Percentiles rank a stretch among this genome's conserved stretches.
Evolutionary conservation across 257 asterid genomes (phyloP).

Genomic region (Solanum clarkiae): DNA sequence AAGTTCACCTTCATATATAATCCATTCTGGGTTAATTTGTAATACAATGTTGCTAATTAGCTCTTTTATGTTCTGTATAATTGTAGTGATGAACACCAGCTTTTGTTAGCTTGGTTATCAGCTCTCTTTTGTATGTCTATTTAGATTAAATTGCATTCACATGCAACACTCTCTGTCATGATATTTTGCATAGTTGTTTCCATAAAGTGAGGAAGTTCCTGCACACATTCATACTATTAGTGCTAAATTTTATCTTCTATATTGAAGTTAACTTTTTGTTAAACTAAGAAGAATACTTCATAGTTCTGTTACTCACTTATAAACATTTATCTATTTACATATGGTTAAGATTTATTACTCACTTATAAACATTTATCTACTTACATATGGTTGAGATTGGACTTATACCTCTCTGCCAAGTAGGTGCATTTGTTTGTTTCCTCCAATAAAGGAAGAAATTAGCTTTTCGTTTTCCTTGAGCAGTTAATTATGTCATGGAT

Average conservation of each 20-base stretch:
- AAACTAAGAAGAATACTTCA: neutral
- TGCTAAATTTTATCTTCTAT: neutral
- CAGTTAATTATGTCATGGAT: neutral
- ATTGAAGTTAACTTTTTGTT: neutral
- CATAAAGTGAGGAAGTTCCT: neutral
- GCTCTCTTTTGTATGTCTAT: neutral
- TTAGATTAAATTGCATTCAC: neutral
- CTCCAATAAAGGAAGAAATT: neutral
- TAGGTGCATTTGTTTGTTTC: neutral
- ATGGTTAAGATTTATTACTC: neutral
- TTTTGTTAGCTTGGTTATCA: neutral
- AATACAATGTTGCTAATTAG: neutral
- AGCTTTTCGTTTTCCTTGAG: neutral
- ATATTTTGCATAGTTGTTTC: neutral
- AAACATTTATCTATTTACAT: neutral
- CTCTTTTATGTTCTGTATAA: neutral
- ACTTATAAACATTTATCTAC: neutral
- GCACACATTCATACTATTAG: neutral
- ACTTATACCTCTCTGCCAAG: neutral
- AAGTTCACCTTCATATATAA: neutral
- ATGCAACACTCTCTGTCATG: neutral
- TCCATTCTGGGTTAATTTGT: neutral
- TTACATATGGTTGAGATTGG: neutral
- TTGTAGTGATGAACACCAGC: neutral
- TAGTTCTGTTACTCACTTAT: neutral